phyloP scores from a whole-genome alignment of 495 filamentous ascomycete genomes.

The Penicillium arizonense region DNA sequence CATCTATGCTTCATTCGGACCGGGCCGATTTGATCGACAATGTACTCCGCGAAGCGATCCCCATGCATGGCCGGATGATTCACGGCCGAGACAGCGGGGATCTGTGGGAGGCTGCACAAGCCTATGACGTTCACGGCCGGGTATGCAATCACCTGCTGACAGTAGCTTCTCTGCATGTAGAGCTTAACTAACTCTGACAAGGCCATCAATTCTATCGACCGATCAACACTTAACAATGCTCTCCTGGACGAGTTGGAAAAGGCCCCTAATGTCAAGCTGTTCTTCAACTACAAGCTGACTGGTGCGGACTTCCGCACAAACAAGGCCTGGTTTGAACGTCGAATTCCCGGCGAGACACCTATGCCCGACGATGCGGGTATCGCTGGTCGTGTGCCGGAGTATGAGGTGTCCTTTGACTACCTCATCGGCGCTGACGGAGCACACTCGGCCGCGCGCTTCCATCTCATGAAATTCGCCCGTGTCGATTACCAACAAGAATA shows the following conservation, averaged over 20 bases:
- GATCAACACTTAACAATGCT: conserved; percentile 77
- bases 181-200: conserved; percentile 17
- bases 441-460: conserved; percentile 83
- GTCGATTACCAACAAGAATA: conserved; percentile 94
- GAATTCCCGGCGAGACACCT: conserved; percentile 31
- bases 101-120: conserved; percentile 74
- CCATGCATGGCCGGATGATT: conserved; percentile 98
- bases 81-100: conserved; percentile 69
- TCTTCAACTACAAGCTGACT: conserved; percentile 88
- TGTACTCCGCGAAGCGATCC: conserved; percentile 74
- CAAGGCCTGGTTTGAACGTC: conserved; percentile 83
- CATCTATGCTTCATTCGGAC: conserved; percentile 69
- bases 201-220: conserved; percentile 67
- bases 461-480: conserved; percentile 88
- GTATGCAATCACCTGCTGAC: conserved; percentile 44
- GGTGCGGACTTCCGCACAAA: conserved; percentile 77
- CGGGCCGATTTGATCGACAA: conserved; percentile 65
- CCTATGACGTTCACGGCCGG: conserved; percentile 86
- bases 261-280: conserved; percentile 82
- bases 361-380: conserved; percentile 24
- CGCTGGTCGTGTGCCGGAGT: conserved; percentile 48
- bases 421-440: conserved; percentile 96
- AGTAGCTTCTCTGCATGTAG: conserved; percentile 4
- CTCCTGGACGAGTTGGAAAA: conserved; percentile 82
- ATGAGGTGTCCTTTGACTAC: conserved; percentile 82